Conservation (phyloP, 306 rosid species). For the Dryas alaskensis region DNA sequence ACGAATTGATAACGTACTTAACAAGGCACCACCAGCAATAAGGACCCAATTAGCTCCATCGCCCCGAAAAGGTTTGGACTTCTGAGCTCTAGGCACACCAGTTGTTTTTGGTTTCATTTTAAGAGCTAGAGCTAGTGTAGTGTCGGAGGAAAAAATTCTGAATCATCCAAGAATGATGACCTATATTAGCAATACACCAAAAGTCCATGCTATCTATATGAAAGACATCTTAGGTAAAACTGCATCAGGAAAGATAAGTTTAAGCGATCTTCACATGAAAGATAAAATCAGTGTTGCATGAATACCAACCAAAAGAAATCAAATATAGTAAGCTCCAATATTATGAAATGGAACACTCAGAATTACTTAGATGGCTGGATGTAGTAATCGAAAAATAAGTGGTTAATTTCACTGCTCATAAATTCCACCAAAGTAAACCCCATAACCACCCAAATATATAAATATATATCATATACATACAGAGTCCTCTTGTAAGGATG, state of each 20-base stretch:
- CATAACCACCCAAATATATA: neutral
- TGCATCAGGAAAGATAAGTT: slow-evolving; percentile 7
- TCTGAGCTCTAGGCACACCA: slow-evolving; percentile 57
- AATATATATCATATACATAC: neutral
- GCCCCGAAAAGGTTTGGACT: slow-evolving; percentile 37
- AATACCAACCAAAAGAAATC: neutral
- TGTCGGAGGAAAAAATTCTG: slow-evolving; percentile 25
- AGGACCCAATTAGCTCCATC: slow-evolving; percentile 84
- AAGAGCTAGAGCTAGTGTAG: slow-evolving; percentile 35
- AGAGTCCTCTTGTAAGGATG: neutral
- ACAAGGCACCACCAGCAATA: slow-evolving; percentile 88
- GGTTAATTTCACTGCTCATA: slow-evolving; percentile 4
- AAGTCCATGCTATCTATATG: slow-evolving; percentile 7
- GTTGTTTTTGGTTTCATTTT: slow-evolving; percentile 65
- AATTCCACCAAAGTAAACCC: neutral
- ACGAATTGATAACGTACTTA: slow-evolving; percentile 79
- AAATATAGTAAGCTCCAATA: neutral
- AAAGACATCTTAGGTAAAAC: slow-evolving; percentile 12
- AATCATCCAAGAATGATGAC: slow-evolving; percentile 42
- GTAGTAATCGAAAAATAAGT: neutral
- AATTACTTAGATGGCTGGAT: neutral
- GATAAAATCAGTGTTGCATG: neutral
- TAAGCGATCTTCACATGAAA: neutral
- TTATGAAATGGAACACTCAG: neutral
- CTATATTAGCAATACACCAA: slow-evolving; percentile 26